Evolutionary conservation across 805 yeast genomes (phyloP), one percentile per base, ranked within the genome.

Genomic region (Saccharomycopsis sp.): DNA sequence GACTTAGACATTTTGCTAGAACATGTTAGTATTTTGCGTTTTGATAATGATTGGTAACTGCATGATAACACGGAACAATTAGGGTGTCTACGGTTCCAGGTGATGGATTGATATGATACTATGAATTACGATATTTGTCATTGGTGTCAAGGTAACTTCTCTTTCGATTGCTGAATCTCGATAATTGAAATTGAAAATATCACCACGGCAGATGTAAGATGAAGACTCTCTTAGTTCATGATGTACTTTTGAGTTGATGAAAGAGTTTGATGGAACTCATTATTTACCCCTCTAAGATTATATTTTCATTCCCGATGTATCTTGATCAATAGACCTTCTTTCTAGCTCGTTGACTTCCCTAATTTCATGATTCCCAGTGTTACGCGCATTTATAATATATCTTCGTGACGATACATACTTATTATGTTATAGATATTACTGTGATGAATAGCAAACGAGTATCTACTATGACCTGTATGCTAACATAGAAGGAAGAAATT

Each of bases 1-100:
- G 98, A 93, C 84, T 94, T 94, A 80, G 99, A 78, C 99, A 94
- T 93, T 81, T 54, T 78, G 38, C 74, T 23, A 59, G 35, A 73
- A 68, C 68, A 15, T 69, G 78, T 75, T 66, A 67, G 69, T 66
- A 55, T 12, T 29, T n/a, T n/a, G n/a, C n/a, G 38, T 29, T 5
- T 29, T 29, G 9, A 29, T 29, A 29, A 12, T 12, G 38, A 29
- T 29, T n/a, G n/a, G n/a, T 29, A 5, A 29, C 38, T 29, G 38
- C 5, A 5, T 7, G 38, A 12, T 12, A 29, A 29, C 9, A 29
- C 5, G 9, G 5, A 12, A 29, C 12, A 12, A 12, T 29, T 29
- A 5, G 38, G 38, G 12, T 29, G 5, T 29, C 38, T 29, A 12
- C 9, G 38, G 38, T n/a, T n/a, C n/a, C n/a, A 29, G 38, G 38